Evolutionary conservation across 202 grass and related monocot genomes (phyloP).

Genomic region (Carex sylvatica): DNA sequence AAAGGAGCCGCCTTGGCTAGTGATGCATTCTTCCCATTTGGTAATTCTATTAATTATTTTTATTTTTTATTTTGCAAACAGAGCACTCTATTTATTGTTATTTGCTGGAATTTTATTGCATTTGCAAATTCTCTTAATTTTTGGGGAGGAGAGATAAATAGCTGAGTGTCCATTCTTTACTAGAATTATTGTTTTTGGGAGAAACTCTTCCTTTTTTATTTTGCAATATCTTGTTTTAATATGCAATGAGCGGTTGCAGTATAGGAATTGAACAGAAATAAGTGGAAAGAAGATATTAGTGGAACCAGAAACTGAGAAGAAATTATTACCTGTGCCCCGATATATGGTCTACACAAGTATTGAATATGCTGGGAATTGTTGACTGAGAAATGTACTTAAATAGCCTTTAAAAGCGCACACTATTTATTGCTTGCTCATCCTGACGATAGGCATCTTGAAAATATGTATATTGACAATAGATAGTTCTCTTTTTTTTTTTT

Average conservation of each 20-base stretch:
- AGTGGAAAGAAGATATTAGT: neutral
- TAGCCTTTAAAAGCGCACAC: neutral
- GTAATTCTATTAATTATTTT: conserved; percentile 31
- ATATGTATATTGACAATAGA: neutral
- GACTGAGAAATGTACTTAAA: neutral
- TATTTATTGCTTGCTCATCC: neutral
- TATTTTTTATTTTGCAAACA: neutral
- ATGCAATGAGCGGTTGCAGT: neutral
- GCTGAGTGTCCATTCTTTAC: neutral
- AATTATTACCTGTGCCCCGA: neutral
- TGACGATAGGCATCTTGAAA: neutral
- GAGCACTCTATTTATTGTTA: neutral
- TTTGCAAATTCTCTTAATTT: neutral
- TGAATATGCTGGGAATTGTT: neutral
- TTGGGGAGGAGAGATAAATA: neutral
- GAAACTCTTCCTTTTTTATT: neutral
- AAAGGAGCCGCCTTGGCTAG: conserved; percentile 85
- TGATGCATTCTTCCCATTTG: conserved; percentile 98
- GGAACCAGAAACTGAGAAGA: neutral
- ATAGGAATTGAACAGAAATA: neutral
- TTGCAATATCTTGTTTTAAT: neutral
- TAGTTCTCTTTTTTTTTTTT: neutral
- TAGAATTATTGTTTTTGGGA: neutral
- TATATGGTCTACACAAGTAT: neutral
- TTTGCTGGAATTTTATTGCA: neutral